phyloP scores from a whole-genome alignment of 2,329 filamentous ascomycete species.

The Colletotrichum sp. region DNA sequence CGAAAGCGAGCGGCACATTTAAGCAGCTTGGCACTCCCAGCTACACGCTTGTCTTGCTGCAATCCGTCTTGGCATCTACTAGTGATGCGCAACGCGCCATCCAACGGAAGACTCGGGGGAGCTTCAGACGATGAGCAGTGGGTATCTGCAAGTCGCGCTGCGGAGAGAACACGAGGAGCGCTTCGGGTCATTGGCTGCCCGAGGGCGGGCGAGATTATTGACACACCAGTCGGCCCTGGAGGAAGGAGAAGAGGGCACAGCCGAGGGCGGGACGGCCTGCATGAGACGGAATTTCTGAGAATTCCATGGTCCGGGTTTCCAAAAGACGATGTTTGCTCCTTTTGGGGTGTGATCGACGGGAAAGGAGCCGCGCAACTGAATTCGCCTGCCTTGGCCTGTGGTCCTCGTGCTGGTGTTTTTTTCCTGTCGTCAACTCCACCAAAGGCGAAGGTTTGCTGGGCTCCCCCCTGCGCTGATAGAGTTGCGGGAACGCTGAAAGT shows the following conservation, averaged over 20 bases:
- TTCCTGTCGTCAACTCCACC: neutral
- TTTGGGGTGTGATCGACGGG: slow-evolving; percentile 5
- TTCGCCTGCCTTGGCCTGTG: neutral
- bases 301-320: slow-evolving; percentile 2
- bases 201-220: neutral
- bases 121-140: neutral
- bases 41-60: neutral
- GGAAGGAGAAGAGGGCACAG: neutral
- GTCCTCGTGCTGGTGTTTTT: neutral
- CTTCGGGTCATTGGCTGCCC: neutral
- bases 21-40: neutral
- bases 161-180: neutral
- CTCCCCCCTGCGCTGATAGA: slow-evolving; percentile 5
- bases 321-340: slow-evolving; percentile 10
- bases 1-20: neutral
- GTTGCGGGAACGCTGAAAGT: slow-evolving; percentile 12
- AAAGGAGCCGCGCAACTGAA: slow-evolving; percentile 3
- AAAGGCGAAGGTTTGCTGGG: neutral
- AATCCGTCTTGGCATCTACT: neutral
- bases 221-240: neutral
- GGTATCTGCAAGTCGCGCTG: neutral
- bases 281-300: slow-evolving; percentile 9
- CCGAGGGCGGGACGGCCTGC: neutral
- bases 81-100: neutral
- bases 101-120: neutral